Evolutionary conservation across 1,284 basidiomycete species (phyloP).

Genomic region (Ustilago loliicola): DNA sequence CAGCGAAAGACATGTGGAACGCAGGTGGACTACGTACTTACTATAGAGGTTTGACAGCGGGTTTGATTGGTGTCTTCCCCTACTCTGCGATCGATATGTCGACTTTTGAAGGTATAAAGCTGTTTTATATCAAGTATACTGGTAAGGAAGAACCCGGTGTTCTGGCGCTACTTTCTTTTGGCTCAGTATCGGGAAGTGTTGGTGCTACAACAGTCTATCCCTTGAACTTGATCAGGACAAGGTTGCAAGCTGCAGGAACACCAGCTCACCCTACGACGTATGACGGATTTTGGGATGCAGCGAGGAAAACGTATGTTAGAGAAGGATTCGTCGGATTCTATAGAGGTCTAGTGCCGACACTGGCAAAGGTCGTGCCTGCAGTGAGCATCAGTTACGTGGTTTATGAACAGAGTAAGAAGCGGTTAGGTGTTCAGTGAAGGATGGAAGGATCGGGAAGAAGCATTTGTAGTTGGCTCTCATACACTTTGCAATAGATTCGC

Average conservation of each 20-base stretch:
- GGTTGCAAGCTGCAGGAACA: conserved; percentile 90
- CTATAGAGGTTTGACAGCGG: conserved; percentile 87
- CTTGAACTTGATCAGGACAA: conserved; percentile 83
- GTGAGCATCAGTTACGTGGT: conserved; percentile 69
- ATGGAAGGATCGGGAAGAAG: background rate
- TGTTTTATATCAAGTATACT: conserved; percentile 71
- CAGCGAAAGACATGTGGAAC: conserved; percentile 78
- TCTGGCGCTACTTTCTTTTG: conserved; percentile 70
- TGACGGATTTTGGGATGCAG: conserved; percentile 88
- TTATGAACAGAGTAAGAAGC: conserved; percentile 65
- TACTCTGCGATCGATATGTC: conserved; percentile 72
- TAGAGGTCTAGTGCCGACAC: conserved; percentile 87
- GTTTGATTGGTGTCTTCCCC: conserved; percentile 72
- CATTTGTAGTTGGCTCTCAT: background rate
- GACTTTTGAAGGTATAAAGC: conserved; percentile 72
- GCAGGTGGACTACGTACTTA: conserved; percentile 86
- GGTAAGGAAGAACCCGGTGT: conserved; percentile 71
- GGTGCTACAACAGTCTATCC: conserved; percentile 72
- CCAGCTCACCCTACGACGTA: conserved; percentile 74
- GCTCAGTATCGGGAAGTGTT: conserved; percentile 71
- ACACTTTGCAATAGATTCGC: conserved; percentile 6
- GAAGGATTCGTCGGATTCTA: conserved; percentile 97
- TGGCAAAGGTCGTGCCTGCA: conserved; percentile 78
- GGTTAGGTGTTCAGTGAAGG: conserved; percentile 50
- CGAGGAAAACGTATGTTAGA: conserved; percentile 81